Evolutionary conservation across 106 monocot species (phyloP).

Genomic region (Apostasia shenzhenica): DNA sequence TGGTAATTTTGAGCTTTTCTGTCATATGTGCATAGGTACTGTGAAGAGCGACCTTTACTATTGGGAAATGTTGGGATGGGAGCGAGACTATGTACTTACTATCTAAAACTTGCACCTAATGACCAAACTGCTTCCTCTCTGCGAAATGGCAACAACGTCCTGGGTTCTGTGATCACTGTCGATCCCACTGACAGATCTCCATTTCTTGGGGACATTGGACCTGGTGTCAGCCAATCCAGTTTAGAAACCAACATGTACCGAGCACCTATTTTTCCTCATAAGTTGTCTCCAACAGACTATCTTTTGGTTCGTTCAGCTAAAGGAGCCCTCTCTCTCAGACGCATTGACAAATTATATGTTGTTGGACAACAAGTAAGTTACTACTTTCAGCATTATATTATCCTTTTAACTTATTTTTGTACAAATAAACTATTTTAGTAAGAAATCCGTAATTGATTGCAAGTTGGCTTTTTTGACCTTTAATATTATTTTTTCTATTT

Average conservation of each 20-base stretch:
- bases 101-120: slow-evolving; percentile 57
- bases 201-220: slow-evolving; percentile 86
- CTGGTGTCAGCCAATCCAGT: slow-evolving; percentile 78
- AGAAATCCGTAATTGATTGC: too few relatives aligned
- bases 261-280: slow-evolving; percentile 85
- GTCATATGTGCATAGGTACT: slow-evolving; percentile 49
- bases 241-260: slow-evolving; percentile 93
- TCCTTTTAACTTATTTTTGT: too few relatives aligned
- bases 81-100: slow-evolving; percentile 91
- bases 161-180: slow-evolving; percentile 68
- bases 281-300: slow-evolving; percentile 74
- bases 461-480: too few relatives aligned
- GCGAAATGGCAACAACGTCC: slow-evolving; percentile 48
- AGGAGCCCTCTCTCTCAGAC: slow-evolving; percentile 81
- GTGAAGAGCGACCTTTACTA: slow-evolving; percentile 90
- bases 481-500: too few relatives aligned
- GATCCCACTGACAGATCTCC: slow-evolving; percentile 89
- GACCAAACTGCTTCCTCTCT: slow-evolving; percentile 67
- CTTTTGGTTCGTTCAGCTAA: slow-evolving; percentile 90
- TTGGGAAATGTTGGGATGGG: slow-evolving; percentile 93
- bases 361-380: slow-evolving; percentile 82
- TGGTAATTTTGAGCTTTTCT: background rate
- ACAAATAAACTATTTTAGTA: too few relatives aligned
- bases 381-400: background rate
- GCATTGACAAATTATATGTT: slow-evolving; percentile 69